A percentile compares a stretch with the other conserved stretches of the same genome.
Evolutionary conservation across 116 monocot species (phyloP).

Genomic region (Papilionanthe hybrid): DNA sequence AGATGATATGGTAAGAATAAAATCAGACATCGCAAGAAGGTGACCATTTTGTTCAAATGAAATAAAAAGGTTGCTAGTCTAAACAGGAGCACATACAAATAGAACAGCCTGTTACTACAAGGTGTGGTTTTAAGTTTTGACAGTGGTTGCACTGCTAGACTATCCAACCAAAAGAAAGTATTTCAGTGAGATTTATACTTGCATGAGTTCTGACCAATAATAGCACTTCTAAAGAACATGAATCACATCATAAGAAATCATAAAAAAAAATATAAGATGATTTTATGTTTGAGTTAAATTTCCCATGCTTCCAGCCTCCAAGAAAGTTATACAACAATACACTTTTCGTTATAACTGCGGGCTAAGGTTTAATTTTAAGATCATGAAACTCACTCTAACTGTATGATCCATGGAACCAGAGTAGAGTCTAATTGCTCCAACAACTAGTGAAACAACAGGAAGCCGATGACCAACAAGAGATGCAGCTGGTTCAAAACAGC

Average conservation of each 20-base stretch:
- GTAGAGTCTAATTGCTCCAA: constrained; percentile 63
- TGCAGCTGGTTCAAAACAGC: constrained; percentile 83
- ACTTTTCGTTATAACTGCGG: background rate
- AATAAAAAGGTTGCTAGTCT: background rate
- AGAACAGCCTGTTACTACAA: background rate
- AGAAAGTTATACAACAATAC: background rate
- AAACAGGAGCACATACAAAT: background rate
- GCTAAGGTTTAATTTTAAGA: background rate
- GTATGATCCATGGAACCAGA: constrained; percentile 89
- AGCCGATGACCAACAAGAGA: constrained; percentile 70
- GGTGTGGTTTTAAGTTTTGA: background rate
- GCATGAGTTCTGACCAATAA: background rate
- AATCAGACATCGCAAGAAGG: background rate
- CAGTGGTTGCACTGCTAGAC: background rate
- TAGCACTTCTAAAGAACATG: background rate
- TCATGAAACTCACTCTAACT: constrained; percentile 51
- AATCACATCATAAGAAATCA: background rate
- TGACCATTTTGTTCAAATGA: background rate
- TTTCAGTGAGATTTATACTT: too few species aligned
- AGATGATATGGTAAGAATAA: background rate
- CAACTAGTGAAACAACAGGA: constrained; percentile 75
- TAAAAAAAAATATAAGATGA: background rate
- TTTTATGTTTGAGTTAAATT: background rate
- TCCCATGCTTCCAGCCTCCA: background rate
- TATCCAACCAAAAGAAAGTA: background rate